These are phyloP conservation scores for Hypomyces perniciosus DNA, from an alignment of 2,329 filamentous ascomycete species.

Conservation along the genomic window DNA sequence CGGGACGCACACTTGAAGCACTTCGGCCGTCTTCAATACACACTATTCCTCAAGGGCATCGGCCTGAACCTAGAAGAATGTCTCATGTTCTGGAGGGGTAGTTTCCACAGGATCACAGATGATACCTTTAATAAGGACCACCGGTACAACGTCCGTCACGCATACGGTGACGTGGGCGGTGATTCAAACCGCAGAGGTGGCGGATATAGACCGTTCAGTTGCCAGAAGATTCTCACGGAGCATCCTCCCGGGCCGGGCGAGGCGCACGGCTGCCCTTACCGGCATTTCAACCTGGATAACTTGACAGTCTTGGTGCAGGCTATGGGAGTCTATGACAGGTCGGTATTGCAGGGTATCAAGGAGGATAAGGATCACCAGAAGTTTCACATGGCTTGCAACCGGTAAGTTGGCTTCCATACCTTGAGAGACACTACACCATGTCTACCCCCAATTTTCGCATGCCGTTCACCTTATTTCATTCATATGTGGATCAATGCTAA, in stretches of 20 bases:
- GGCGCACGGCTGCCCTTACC: conserved; percentile 91
- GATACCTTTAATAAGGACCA: conserved; percentile 98
- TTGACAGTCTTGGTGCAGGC: conserved; percentile 68
- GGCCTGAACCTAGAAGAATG: conserved; percentile 88
- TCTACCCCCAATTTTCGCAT: background rate
- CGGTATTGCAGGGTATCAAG: conserved; percentile 71
- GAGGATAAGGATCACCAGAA: conserved; percentile 86
- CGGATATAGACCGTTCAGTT: conserved; percentile 87
- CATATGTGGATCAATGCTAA: conserved; percentile 3
- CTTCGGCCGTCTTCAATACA: conserved; percentile 88
- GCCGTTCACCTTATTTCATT: conserved; percentile 6
- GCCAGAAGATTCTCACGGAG: conserved; percentile 91
- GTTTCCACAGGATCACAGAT: conserved; percentile 82
- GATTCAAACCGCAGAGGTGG: conserved; percentile 80
- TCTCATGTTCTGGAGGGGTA: conserved; percentile 82
- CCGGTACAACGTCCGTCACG: conserved; percentile 92
- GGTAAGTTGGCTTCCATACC: conserved; percentile 41
- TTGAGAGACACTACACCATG: background rate
- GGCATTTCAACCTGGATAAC: conserved; percentile 87
- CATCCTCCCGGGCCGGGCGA: conserved; percentile 81
- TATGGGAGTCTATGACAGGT: conserved; percentile 72
- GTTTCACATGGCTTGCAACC: conserved; percentile 93
- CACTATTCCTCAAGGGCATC: conserved; percentile 92
- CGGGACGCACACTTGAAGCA: conserved; percentile 91
- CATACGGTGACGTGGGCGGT: conserved; percentile 90